Base-by-base conservation (phyloP, 2,329 filamentous ascomycete species). In the Lachnellula suecica region DNA sequence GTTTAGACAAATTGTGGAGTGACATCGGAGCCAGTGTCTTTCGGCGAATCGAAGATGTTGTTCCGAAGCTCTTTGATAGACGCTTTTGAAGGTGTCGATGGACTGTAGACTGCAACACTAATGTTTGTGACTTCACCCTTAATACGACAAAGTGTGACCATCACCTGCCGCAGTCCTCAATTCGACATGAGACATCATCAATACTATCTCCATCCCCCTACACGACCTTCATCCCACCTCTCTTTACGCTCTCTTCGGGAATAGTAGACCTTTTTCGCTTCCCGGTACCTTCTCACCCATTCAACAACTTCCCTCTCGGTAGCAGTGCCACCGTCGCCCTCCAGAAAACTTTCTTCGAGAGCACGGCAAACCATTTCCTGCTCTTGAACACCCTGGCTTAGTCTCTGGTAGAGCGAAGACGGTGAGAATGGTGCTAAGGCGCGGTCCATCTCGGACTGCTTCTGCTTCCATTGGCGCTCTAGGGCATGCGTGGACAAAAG, bases 181-280 rank as follows among this genome's bases (percentile, higher is more conserved):
- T 35, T 17, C 17, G 46, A 5, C 6, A 31, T 38, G 25, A 40
- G 22, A 27, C 38, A 37, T 37, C 27, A 37, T 23, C 23, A 49
- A 9, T 22, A 15, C 83, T 75, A 93, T 65, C 93, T 82, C 94
- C 94, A 97, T 1, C 94, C 94, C 10, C 93, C 93, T 29, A 97
- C 93, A 60, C 93, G 79, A 22, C 93, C 91, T 72, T 97, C 93
- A 68, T 97, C 94, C 94, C 94, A 97, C 63, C 94, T 81, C 64
- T 91, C 88, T 71, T 92, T 96, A 60, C 90, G 82, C 74, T 97
- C 94, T 66, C 87, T 84, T 52, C 94, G 79, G 49, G 92, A 75
- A 66, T 94, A 95, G 56, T 87, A 86, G 52, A 88, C 74, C 62
- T 88, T 88, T 67, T 86, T 89, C 9, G 88, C 89, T 62, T 93